A percentile compares a stretch with the other conserved stretches of the same genome.
These are phyloP conservation scores for Phytophthora cactorum DNA, from an alignment of 352 stramenopile genomes.

Conservation along the genomic window DNA sequence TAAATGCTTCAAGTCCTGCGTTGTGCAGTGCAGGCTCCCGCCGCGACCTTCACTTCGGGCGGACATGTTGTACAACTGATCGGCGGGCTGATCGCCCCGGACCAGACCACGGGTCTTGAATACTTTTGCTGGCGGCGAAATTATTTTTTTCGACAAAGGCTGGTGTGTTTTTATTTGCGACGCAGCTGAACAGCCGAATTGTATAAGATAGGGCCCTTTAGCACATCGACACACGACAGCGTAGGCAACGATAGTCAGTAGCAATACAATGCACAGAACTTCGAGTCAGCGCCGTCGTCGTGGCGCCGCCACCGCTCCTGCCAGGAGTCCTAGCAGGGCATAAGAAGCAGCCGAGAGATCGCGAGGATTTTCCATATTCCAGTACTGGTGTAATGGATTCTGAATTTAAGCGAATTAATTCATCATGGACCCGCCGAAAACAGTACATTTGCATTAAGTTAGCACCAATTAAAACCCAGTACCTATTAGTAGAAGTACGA, in stretches of 20 bases:
- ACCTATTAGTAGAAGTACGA: too few species aligned
- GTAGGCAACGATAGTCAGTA: not conserved
- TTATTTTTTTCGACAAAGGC: too few species aligned
- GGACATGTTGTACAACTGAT: not conserved
- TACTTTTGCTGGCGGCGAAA: not conserved
- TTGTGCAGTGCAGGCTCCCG: not conserved
- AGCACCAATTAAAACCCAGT: too few species aligned
- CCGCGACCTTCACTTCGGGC: not conserved
- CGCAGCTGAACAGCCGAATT: conserved; percentile 2
- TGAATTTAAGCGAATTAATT: too few species aligned
- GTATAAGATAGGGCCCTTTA: conserved; percentile 1
- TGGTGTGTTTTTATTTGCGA: not conserved
- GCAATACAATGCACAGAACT: not conserved
- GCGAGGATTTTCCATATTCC: too few species aligned
- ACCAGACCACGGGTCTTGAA: not conserved
- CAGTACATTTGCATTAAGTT: too few species aligned
- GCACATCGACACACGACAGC: too few species aligned
- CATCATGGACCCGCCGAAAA: too few species aligned
- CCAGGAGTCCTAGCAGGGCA: too few species aligned
- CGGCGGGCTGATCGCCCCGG: conserved; percentile 1
- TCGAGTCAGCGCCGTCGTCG: conserved; percentile 24
- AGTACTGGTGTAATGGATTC: too few species aligned
- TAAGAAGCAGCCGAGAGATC: conserved; percentile 6
- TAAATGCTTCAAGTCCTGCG: not conserved
- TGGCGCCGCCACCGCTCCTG: conserved; percentile 6